Evolutionary conservation across 345 rosid species (phyloP).

Genomic region (Combretum micranthum): DNA sequence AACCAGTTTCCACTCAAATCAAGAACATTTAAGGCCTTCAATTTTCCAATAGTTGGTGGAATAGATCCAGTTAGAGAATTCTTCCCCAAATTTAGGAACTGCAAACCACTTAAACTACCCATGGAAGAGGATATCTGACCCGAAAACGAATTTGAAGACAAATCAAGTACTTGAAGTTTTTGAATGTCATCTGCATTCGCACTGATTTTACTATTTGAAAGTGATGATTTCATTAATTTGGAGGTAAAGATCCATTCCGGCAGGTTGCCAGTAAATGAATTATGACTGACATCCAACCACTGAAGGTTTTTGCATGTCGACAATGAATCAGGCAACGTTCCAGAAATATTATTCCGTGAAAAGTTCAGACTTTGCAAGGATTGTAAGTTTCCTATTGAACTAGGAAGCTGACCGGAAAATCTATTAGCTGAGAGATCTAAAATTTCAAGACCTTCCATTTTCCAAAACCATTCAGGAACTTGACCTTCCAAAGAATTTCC

Average conservation of each 20-base stretch:
- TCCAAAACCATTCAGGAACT: conserved; percentile 71
- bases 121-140: conserved; percentile 48
- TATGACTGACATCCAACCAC: conserved; percentile 64
- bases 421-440: conserved; percentile 76
- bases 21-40: conserved; percentile 50
- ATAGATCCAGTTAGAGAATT: conserved; percentile 55
- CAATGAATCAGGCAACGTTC: conserved; percentile 56
- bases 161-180: conserved; percentile 63
- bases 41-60: conserved; percentile 44
- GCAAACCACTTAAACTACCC: conserved; percentile 43
- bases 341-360: conserved; percentile 50
- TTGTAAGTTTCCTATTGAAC: conserved; percentile 55
- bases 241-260: conserved; percentile 60
- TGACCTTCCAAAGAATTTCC: conserved; percentile 52
- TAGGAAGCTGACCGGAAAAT: conserved; percentile 57
- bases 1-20: conserved; percentile 70
- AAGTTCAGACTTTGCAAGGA: conserved; percentile 51
- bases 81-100: conserved; percentile 50
- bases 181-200: conserved; percentile 21
- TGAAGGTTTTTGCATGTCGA: conserved; percentile 40
- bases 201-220: conserved; percentile 27
- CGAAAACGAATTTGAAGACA: conserved; percentile 62
- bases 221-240: conserved; percentile 31
- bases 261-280: conserved; percentile 51
- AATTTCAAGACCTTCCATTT: conserved; percentile 59